These are phyloP conservation scores for Epithele typhae DNA, from an alignment of 768 basidiomycete genomes.

Conservation along the genomic window DNA sequence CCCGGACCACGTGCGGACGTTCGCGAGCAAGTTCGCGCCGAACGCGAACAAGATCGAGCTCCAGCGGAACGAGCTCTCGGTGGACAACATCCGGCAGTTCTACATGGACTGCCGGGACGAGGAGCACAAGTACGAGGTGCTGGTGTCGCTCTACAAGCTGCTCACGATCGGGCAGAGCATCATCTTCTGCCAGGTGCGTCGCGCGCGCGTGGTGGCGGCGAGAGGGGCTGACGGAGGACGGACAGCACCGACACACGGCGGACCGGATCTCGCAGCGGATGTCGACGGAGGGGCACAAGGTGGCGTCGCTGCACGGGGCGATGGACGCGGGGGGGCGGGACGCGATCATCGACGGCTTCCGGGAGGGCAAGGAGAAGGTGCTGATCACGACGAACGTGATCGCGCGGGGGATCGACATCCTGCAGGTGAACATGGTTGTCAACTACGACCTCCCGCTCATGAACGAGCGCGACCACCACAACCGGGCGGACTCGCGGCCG, in stretches of 20 bases:
- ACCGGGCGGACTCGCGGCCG: constrained; percentile 51
- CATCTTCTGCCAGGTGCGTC: constrained; percentile 87
- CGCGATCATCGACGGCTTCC: constrained; percentile 88
- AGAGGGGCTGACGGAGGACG: not conserved
- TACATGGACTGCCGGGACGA: constrained; percentile 95
- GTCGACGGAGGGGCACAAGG: constrained; percentile 91
- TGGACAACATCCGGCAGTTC: constrained; percentile 94
- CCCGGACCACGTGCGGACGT: constrained; percentile 88
- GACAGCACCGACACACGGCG: constrained; percentile 83
- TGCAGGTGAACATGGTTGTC: constrained; percentile 99
- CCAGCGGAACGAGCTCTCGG: constrained; percentile 88
- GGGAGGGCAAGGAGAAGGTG: constrained; percentile 94
- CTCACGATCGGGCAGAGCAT: constrained; percentile 97
- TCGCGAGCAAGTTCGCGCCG: constrained; percentile 91
- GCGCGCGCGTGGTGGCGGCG: not conserved
- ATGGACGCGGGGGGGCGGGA: constrained; percentile 91
- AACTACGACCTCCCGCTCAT: constrained; percentile 94
- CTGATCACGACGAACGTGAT: constrained; percentile 99
- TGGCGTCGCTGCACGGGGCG: constrained; percentile 92
- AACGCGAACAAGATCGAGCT: constrained; percentile 95
- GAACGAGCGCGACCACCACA: constrained; percentile 56
- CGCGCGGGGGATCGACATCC: constrained; percentile 95
- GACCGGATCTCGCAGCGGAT: constrained; percentile 90
- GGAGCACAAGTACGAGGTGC: constrained; percentile 92
- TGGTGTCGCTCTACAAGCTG: constrained; percentile 84